These are phyloP conservation scores for Linum lewisii DNA, from an alignment of 345 rosid species.

Conservation along the genomic window DNA sequence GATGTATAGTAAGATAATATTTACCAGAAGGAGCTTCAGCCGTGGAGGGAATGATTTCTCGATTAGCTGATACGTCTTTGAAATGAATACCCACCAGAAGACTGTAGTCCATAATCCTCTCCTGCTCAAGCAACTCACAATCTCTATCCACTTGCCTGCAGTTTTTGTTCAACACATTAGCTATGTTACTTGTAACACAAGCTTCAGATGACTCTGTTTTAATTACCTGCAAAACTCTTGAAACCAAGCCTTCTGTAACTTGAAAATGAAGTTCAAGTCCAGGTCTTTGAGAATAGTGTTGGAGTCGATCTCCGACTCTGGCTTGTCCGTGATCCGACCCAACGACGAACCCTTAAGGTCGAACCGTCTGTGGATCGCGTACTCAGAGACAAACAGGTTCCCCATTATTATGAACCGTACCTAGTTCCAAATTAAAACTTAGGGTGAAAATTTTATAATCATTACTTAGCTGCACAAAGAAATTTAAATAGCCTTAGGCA, in stretches of 20 bases:
- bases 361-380: slow-evolving; percentile 64
- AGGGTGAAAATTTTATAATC: neutral
- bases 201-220: too few relatives aligned
- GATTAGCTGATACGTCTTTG: slow-evolving; percentile 49
- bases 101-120: slow-evolving; percentile 96
- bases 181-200: too few relatives aligned
- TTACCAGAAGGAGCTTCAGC: slow-evolving; percentile 27
- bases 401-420: slow-evolving; percentile 93
- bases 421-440: slow-evolving; percentile 18
- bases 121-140: slow-evolving; percentile 88
- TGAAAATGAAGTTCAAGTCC: slow-evolving; percentile 76
- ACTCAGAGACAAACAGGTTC: slow-evolving; percentile 76
- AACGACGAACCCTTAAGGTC: slow-evolving; percentile 94
- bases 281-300: slow-evolving; percentile 84
- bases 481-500: neutral
- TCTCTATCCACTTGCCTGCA: slow-evolving; percentile 85
- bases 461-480: neutral
- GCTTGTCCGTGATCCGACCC: slow-evolving; percentile 80
- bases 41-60: slow-evolving; percentile 67
- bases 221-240: slow-evolving; percentile 69
- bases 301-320: slow-evolving; percentile 62
- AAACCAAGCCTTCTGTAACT: slow-evolving; percentile 73
- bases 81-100: slow-evolving; percentile 88
- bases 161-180: neutral
- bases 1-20: neutral